phyloP scores from a whole-genome alignment of 1,284 basidiomycete species.

The Rhodotorula sp. region DNA sequence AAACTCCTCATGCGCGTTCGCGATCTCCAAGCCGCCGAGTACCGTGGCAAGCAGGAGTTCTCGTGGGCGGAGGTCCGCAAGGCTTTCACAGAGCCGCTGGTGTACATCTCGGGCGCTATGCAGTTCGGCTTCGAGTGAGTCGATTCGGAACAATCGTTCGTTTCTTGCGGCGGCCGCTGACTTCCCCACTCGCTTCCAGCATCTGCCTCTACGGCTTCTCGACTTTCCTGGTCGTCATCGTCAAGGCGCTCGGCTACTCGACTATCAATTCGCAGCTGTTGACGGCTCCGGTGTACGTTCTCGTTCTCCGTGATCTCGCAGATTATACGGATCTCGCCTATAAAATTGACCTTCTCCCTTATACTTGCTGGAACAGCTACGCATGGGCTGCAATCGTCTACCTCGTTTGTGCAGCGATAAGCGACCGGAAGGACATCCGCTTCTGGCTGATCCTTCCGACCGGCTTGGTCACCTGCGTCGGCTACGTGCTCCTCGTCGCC shows the following conservation, averaged over 20 bases:
- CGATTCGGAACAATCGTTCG: conserved; percentile 30
- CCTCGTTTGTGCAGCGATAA: conserved; percentile 7
- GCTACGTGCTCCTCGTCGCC: conserved; percentile 15
- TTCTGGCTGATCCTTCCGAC: conserved; percentile 22
- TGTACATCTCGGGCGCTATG: conserved; percentile 24
- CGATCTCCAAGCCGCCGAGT: conserved; percentile 41
- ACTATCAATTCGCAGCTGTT: conserved; percentile 42
- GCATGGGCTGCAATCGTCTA: conserved; percentile 23
- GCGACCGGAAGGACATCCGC: conserved; percentile 15
- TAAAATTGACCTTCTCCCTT: neutral
- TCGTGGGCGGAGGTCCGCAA: conserved; percentile 40
- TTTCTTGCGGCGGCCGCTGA: neutral
- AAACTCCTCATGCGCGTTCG: conserved; percentile 31
- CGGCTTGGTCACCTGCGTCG: conserved; percentile 12
- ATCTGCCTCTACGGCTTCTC: conserved; percentile 16
- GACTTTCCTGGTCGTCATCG: conserved; percentile 43
- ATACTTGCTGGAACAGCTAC: neutral
- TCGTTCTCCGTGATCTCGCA: neutral
- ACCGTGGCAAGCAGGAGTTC: conserved; percentile 41
- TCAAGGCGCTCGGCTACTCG: conserved; percentile 36
- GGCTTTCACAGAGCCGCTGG: conserved; percentile 18
- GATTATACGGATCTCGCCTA: too few species aligned
- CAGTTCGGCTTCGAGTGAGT: conserved; percentile 45
- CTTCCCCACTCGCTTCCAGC: neutral
- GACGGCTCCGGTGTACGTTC: conserved; percentile 6